Conservation (phyloP, 1,139 yeast genomes). For the Martiniozyma asiatica region DNA sequence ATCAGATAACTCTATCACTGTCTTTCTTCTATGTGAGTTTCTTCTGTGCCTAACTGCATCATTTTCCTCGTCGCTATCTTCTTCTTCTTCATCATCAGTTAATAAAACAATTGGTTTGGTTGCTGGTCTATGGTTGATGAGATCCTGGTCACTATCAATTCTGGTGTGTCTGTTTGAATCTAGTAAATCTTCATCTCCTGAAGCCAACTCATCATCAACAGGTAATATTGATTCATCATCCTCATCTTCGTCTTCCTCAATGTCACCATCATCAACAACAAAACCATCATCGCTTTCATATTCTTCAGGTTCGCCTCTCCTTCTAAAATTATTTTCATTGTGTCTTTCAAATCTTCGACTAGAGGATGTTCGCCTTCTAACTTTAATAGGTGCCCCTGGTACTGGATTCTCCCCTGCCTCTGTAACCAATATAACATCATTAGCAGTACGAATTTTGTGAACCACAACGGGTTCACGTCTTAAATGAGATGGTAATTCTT, state of each 20-base stretch:
- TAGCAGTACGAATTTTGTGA: too few relatives aligned
- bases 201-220: slow-evolving; percentile 4
- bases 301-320: too few relatives aligned
- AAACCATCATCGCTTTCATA: slow-evolving; percentile 12
- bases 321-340: slow-evolving; percentile 1
- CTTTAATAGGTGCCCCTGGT: slow-evolving; percentile 2
- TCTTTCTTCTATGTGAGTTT: too few relatives aligned
- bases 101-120: neutral
- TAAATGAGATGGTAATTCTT: neutral
- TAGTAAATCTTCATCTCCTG: slow-evolving; percentile 8
- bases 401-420: too few relatives aligned
- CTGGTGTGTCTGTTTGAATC: too few relatives aligned
- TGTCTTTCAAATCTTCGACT: too few relatives aligned
- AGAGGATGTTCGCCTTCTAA: too few relatives aligned
- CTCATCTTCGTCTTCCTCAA: slow-evolving; percentile 1
- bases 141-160: neutral
- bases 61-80: slow-evolving; percentile 5
- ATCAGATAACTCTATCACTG: too few relatives aligned
- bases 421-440: too few relatives aligned
- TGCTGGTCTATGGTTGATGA: too few relatives aligned
- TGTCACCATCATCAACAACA: slow-evolving; percentile 11
- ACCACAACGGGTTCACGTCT: too few relatives aligned
- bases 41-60: neutral
- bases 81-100: slow-evolving; percentile 4
- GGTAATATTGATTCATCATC: slow-evolving; percentile 2